Base-by-base conservation (phyloP, 768 basidiomycete genomes). In the Pleurotus ostreatus region DNA sequence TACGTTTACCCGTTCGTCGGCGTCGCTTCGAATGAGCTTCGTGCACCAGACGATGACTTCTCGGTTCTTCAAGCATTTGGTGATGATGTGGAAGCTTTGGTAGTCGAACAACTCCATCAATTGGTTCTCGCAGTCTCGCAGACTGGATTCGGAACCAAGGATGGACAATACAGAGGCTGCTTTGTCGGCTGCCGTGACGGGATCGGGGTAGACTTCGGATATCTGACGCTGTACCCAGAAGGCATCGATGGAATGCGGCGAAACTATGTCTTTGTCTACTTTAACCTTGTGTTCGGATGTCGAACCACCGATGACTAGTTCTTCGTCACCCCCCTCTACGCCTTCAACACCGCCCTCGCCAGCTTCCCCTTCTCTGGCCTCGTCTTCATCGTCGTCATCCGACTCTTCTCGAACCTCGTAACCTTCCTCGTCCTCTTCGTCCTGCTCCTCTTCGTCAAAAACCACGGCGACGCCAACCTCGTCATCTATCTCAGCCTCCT, bases 151-250 rank as follows among this genome's bases (percentile, higher is more conserved):
- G 2, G 93, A 94, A 20, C 85, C 84, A 47, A 97, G 88, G 65
- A 93, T 84, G 54, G 82, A 81, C 53, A 98, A 84, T 1, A 95
- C 94, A 8, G 86, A 74, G 1, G 88, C 74, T 0, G 97, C 91
- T 64, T 98, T 95, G 71, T 93, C 90, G 56, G 94, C 88, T 2
- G 94, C 91, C 13, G 93, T 97, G 64, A 94, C 88, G 2, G 97
- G 92, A 67, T 99, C 97, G 4, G 95, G 82, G 65, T 97, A 98
- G 12, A 94, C 79, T 66, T 92, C 86, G 0, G 91, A 84, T 49
- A 98, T 86, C 57, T 96, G 89, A 1, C 95, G 88, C 66, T 99
- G 97, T 0, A 99, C 92, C 95, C 95, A 99, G 84, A 98, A 98
- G 23, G 84, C 96, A 68, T 99, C 96, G 64, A 99, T 86, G 49